phyloP scores from a whole-genome alignment of 352 stramenopile genomes.

The Pythium graminicola region DNA sequence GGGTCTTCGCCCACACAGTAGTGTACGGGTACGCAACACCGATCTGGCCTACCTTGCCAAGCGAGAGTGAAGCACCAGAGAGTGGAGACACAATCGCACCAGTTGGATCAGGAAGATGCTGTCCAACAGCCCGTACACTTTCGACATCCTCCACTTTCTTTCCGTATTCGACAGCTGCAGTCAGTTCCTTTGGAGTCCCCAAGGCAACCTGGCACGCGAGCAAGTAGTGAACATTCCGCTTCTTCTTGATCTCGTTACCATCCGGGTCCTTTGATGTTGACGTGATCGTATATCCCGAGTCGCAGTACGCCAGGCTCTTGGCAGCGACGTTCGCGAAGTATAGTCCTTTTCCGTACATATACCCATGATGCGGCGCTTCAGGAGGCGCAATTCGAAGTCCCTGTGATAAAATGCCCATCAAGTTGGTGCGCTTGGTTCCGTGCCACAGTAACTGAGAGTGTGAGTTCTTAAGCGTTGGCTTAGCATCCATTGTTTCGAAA shows the following conservation, averaged over 20 bases:
- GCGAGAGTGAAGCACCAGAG: slow-evolving; percentile 38
- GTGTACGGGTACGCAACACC: slow-evolving; percentile 36
- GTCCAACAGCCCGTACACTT: slow-evolving; percentile 51
- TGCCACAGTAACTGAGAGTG: slow-evolving; percentile 79
- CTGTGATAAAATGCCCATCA: slow-evolving; percentile 82
- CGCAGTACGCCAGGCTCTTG: slow-evolving; percentile 79
- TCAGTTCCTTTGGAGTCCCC: slow-evolving; percentile 35
- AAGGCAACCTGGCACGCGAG: slow-evolving; percentile 67
- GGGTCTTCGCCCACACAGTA: slow-evolving; percentile 50
- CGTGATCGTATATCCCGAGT: slow-evolving; percentile 41
- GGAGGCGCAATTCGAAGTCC: slow-evolving; percentile 81
- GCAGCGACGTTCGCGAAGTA: slow-evolving; percentile 78
- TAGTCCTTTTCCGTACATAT: slow-evolving; percentile 79
- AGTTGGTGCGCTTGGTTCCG: slow-evolving; percentile 72
- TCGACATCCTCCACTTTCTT: slow-evolving; percentile 42
- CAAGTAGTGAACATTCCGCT: slow-evolving; percentile 57
- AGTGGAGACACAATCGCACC: slow-evolving; percentile 46
- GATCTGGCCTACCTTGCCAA: slow-evolving; percentile 44
- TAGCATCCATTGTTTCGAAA: slow-evolving; percentile 30
- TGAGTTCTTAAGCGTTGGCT: slow-evolving; percentile 28
- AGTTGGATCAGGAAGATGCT: slow-evolving; percentile 44
- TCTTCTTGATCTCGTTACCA: slow-evolving; percentile 35
- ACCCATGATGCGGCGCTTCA: slow-evolving; percentile 74
- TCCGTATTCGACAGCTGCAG: slow-evolving; percentile 7
- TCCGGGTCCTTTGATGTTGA: slow-evolving; percentile 24